A percentile compares a stretch with the other conserved stretches of the same genome.
Evolutionary conservation across 495 filamentous ascomycete genomes (phyloP).

Genomic region (Filosporella fistucella): DNA sequence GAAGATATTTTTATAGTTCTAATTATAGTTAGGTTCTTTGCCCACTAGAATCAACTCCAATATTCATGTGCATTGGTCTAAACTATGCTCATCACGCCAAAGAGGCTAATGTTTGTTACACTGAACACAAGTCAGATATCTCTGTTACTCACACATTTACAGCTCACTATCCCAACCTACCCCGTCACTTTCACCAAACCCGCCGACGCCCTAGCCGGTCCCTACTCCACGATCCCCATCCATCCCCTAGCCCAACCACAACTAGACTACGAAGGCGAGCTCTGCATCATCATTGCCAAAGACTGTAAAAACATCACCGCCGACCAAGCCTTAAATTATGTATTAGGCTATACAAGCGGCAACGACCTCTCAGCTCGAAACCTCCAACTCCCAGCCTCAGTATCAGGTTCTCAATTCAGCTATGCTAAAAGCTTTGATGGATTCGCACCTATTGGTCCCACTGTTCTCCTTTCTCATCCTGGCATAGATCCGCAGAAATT

Average conservation of each 20-base stretch:
- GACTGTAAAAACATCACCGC: constrained; percentile 11
- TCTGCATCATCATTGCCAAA: constrained; percentile 15
- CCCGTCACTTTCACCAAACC: constrained; percentile 22
- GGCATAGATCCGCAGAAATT: too few species aligned
- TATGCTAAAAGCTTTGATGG: constrained; percentile 13
- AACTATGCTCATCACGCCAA: too few species aligned
- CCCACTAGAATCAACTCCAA: too few species aligned
- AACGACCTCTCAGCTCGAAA: constrained; percentile 20
- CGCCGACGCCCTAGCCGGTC: constrained; percentile 14
- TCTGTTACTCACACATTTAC: too few species aligned
- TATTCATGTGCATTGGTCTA: too few species aligned
- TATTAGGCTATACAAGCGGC: constrained; percentile 20
- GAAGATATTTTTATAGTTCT: too few species aligned
- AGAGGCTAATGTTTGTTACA: too few species aligned
- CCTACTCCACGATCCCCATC: constrained; percentile 12
- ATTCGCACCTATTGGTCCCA: constrained; percentile 14
- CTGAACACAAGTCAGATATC: too few species aligned
- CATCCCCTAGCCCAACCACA: constrained; percentile 2
- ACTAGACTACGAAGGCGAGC: constrained; percentile 23
- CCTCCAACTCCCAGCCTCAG: constrained; percentile 6
- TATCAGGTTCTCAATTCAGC: constrained; percentile 10
- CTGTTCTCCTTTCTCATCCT: not conserved
- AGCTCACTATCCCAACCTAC: constrained; percentile 12
- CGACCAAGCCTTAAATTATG: constrained; percentile 10
- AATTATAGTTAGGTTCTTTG: too few species aligned